Evolutionary conservation across 257 asterid genomes (phyloP).

Genomic region (Petrea volubilis): DNA sequence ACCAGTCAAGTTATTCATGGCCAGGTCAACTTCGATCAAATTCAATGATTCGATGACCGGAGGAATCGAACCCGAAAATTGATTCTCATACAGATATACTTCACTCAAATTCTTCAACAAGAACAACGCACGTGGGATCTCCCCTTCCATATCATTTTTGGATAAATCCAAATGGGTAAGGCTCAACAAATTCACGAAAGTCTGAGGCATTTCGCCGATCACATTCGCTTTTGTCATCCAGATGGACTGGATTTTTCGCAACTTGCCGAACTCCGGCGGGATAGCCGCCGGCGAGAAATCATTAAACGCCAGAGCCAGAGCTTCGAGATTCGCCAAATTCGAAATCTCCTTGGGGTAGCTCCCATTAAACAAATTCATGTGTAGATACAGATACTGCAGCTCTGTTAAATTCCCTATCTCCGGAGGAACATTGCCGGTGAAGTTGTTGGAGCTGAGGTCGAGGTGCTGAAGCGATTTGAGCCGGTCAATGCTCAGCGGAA

Average conservation of each 20-base stretch:
- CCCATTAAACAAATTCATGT: slow-evolving; percentile 60
- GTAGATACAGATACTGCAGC: slow-evolving; percentile 35
- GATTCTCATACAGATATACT: slow-evolving; percentile 46
- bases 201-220: slow-evolving; percentile 44
- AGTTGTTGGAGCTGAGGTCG: slow-evolving; percentile 60
- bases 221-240: slow-evolving; percentile 52
- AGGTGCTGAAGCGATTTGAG: slow-evolving; percentile 47
- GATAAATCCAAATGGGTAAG: slow-evolving; percentile 47
- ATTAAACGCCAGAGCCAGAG: slow-evolving; percentile 52
- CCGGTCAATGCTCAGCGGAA: slow-evolving; percentile 55
- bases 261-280: slow-evolving; percentile 60
- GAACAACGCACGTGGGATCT: slow-evolving; percentile 48
- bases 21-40: slow-evolving; percentile 55
- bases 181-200: slow-evolving; percentile 29
- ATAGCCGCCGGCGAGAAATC: slow-evolving; percentile 49
- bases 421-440: slow-evolving; percentile 84
- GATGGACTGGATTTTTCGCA: slow-evolving; percentile 43
- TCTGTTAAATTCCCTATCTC: slow-evolving; percentile 55
- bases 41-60: slow-evolving; percentile 39
- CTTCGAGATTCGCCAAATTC: slow-evolving; percentile 60
- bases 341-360: slow-evolving; percentile 68
- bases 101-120: slow-evolving; percentile 54
- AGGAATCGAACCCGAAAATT: slow-evolving; percentile 71
- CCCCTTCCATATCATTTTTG: slow-evolving; percentile 34
- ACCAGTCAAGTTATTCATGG: slow-evolving; percentile 62